phyloP scores from a whole-genome alignment of 805 yeast species.

The Cephaloascus albidus region DNA sequence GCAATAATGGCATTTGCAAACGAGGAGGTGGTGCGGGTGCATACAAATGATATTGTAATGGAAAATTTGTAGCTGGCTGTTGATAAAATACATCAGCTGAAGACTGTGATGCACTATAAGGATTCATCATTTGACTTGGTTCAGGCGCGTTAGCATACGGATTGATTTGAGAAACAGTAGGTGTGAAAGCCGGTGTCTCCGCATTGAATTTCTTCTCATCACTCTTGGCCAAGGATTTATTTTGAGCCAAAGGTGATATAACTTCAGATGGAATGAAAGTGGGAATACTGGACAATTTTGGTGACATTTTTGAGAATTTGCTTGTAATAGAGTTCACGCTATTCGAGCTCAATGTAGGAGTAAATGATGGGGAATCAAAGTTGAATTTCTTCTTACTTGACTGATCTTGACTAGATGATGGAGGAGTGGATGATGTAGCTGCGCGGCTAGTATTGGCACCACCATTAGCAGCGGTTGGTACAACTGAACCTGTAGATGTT shows the following conservation, averaged over 20 bases:
- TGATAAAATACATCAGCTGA: constrained; percentile 17
- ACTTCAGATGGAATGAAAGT: constrained; percentile 35
- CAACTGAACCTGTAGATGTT: no score
- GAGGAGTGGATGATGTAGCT: not conserved
- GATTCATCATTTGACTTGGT: not conserved
- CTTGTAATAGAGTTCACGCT: constrained; percentile 8
- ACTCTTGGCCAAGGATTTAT: constrained; percentile 13
- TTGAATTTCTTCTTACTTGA: constrained; percentile 1
- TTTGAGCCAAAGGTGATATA: not conserved
- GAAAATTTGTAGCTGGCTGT: constrained; percentile 27
- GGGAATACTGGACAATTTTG: constrained; percentile 37
- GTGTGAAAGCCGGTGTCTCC: constrained; percentile 30
- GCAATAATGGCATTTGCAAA: constrained; percentile 44
- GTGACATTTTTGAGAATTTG: constrained; percentile 38
- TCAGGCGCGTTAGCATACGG: not conserved
- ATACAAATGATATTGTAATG: constrained; percentile 76
- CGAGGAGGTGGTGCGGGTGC: constrained; percentile 86
- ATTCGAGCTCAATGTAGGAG: constrained; percentile 1
- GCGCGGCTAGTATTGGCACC: not conserved
- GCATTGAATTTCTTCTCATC: constrained; percentile 21
- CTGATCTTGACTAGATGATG: not conserved
- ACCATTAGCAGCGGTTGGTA: not conserved
- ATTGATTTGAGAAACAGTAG: constrained; percentile 5
- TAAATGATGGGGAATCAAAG: constrained; percentile 2
- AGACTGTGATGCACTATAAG: constrained; percentile 2